A percentile compares a stretch with the other conserved stretches of the same genome.
These are phyloP conservation scores for Colletotrichum filicis DNA, from an alignment of 2,329 filamentous ascomycete species.

Conservation along the genomic window DNA sequence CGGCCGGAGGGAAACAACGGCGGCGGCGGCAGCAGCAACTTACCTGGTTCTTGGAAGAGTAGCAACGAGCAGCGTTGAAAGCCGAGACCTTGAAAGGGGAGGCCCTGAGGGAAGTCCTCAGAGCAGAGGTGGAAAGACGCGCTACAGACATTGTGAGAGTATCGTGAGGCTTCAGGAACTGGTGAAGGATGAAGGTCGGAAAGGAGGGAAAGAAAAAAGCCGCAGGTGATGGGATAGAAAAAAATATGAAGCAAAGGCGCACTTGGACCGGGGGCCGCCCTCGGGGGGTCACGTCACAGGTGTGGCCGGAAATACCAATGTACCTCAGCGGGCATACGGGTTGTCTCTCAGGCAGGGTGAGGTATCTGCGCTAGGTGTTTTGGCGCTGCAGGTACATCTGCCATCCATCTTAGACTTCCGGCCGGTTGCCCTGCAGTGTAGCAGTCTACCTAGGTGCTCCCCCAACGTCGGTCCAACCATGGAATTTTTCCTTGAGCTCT, in stretches of 20 bases:
- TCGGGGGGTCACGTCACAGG: constrained; percentile 34
- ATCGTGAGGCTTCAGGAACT: constrained; percentile 37
- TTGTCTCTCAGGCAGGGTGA: constrained; percentile 12
- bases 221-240: constrained; percentile 36
- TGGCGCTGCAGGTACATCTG: constrained; percentile 20
- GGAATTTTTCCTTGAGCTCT: constrained; percentile 18
- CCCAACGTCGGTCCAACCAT: constrained; percentile 30
- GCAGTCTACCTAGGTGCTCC: background rate
- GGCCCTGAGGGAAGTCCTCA: constrained; percentile 79
- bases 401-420: background rate
- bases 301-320: constrained; percentile 32
- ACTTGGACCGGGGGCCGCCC: constrained; percentile 27
- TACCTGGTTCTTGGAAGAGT: constrained; percentile 94
- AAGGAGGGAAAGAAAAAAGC: constrained; percentile 41
- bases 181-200: constrained; percentile 41
- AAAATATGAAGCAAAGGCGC: constrained; percentile 35
- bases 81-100: constrained; percentile 75
- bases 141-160: constrained; percentile 79
- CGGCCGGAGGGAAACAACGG: constrained; percentile 18
- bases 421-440: constrained; percentile 15
- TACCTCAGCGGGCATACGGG: constrained; percentile 30
- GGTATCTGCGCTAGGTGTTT: constrained; percentile 15
- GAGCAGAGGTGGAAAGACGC: constrained; percentile 82
- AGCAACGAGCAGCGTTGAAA: constrained; percentile 88
- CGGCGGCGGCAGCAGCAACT: constrained; percentile 39